Base-by-base conservation (phyloP, 2,329 filamentous ascomycete genomes). In the Ophiostoma novo-ulmi region DNA sequence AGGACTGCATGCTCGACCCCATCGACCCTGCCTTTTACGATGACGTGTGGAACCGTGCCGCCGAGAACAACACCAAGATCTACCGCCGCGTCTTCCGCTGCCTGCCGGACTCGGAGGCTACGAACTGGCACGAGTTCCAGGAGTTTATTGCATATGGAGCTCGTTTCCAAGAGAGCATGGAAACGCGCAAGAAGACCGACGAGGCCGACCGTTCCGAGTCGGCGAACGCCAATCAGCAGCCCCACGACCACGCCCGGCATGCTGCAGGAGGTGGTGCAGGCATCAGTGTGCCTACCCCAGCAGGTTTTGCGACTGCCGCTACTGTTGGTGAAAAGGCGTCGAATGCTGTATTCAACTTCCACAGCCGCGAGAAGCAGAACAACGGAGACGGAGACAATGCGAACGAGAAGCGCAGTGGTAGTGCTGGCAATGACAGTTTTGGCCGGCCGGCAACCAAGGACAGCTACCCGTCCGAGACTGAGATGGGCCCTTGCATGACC, bases 1-100 rank as follows among this genome's bases (percentile, higher is more conserved):
- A 94, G 75, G 91, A 98, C 78, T 98, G 94, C 80, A 99, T 99
- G 93, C 87, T 85, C 20, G 95, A 99, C 79, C 95, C 96, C 0
- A 81, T 99, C 58, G 89, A 90, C 71, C 86, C 92, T 70, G 82
- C 85, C 1, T 99, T 99, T 80, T 91, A 92, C 78, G 87, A 95
- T 65, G 91, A 97, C 73, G 89, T 92, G 1, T 99, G 96, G 96
- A 89, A 90, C 74, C 85, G 88, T 22, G 89, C 93, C 69, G 95
- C 95, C 0, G 89, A 91, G 73, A 98, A 98, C 82, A 99, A 99
- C 78, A 99, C 95, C 3, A 94, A 93, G 78, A 86, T 99, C 67
- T 99, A 92, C 81, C 91, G 95, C 41, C 88, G 91, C 73, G 94
- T 99, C 10, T 99, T 99, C 82, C 89, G 94, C 66, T 97, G 94